phyloP scores from a whole-genome alignment of 148 eudicot genomes.

The Cornus kousa region DNA sequence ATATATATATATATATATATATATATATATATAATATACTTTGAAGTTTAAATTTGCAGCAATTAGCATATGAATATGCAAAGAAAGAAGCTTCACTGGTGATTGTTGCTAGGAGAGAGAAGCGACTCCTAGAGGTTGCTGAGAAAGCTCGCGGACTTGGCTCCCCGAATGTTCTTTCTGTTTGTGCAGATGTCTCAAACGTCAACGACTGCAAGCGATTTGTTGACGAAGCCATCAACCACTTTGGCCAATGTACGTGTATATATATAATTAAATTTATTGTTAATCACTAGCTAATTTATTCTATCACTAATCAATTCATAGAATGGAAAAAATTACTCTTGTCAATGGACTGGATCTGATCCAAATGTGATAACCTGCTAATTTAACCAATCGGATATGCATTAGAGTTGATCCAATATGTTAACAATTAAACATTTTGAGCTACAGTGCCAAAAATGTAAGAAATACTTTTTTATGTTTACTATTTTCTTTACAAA shows the following conservation, averaged over 20 bases:
- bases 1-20: not conserved
- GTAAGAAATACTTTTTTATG: too few relatives aligned
- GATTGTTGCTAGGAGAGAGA: slow-evolving; percentile 26
- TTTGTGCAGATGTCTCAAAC: slow-evolving; percentile 24
- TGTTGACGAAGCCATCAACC: slow-evolving; percentile 21
- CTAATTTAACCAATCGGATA: too few relatives aligned
- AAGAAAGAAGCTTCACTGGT: slow-evolving; percentile 27
- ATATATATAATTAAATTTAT: too few relatives aligned
- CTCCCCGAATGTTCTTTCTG: slow-evolving; percentile 22
- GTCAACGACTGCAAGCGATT: slow-evolving; percentile 20
- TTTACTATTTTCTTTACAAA: too few relatives aligned
- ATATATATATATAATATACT: not conserved
- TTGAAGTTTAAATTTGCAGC: slow-evolving; percentile 7
- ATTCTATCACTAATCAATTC: too few relatives aligned
- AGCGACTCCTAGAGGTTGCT: slow-evolving; percentile 20
- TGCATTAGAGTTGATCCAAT: too few relatives aligned
- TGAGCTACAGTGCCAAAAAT: too few relatives aligned
- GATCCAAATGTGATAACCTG: too few relatives aligned
- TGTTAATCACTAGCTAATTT: not conserved
- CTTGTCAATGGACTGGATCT: too few relatives aligned
- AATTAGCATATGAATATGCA: slow-evolving; percentile 26
- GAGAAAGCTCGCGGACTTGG: slow-evolving; percentile 19
- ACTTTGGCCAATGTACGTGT: slow-evolving; percentile 25
- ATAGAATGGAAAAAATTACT: too few relatives aligned
- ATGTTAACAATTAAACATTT: too few relatives aligned